phyloP scores from a whole-genome alignment of 2,329 filamentous ascomycete species.

The Aureobasidium vineae region DNA sequence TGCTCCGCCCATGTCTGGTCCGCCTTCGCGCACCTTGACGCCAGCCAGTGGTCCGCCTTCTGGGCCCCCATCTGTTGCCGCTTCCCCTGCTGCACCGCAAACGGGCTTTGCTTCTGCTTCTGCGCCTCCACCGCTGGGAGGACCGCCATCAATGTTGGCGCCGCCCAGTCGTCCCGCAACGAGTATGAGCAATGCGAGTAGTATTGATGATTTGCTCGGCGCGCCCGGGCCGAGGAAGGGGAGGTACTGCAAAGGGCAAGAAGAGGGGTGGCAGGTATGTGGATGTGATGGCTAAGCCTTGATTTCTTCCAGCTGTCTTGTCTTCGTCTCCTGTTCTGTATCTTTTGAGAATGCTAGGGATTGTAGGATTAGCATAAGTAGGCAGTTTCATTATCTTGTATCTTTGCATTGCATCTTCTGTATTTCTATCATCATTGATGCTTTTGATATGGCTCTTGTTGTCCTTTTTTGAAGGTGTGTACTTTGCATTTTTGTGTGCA shows the following conservation, averaged over 20 bases:
- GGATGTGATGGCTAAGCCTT: constrained; percentile 80
- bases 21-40: constrained; percentile 34
- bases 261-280: constrained; percentile 89
- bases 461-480: no score
- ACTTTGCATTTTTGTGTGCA: no score
- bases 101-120: constrained; percentile 34
- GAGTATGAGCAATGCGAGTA: constrained; percentile 86
- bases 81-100: constrained; percentile 12
- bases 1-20: constrained; percentile 29
- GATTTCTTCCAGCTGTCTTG: not conserved
- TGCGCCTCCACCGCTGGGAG: constrained; percentile 19
- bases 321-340: no score
- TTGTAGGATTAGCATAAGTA: no score
- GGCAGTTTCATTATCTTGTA: no score
- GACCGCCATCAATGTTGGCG: constrained; percentile 37
- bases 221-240: constrained; percentile 67
- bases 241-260: constrained; percentile 57
- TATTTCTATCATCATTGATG: no score
- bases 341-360: no score
- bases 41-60: constrained; percentile 29
- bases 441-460: no score
- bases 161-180: constrained; percentile 71
- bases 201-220: constrained; percentile 88
- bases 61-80: constrained; percentile 32
- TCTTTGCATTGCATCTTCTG: no score